phyloP scores from a whole-genome alignment of 1,284 basidiomycete species.

The Trametes sp. region DNA sequence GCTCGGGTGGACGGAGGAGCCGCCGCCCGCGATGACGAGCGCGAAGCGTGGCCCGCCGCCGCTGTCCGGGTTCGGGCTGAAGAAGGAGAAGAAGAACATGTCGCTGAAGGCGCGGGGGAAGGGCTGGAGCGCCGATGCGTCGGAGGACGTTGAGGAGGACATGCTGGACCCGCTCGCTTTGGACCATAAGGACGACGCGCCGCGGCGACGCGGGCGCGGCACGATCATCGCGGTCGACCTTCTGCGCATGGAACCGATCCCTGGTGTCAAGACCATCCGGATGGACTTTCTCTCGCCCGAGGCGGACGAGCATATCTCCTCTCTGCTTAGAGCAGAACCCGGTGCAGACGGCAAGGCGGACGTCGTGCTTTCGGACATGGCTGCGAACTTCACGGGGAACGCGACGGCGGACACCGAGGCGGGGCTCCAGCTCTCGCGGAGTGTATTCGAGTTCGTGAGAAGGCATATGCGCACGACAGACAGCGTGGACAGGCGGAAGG shows the following conservation, averaged over 20 bases:
- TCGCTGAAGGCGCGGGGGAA: slow-evolving; percentile 7
- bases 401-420: slow-evolving; percentile 62
- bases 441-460: slow-evolving; percentile 67
- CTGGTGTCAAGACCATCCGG: slow-evolving; percentile 72
- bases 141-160: slow-evolving; percentile 9
- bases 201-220: slow-evolving; percentile 47
- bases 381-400: slow-evolving; percentile 75
- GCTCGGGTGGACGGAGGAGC: slow-evolving; percentile 44
- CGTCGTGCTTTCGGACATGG: slow-evolving; percentile 82
- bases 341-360: slow-evolving; percentile 61
- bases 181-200: slow-evolving; percentile 4
- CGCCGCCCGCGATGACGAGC: slow-evolving; percentile 4
- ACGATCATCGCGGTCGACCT: slow-evolving; percentile 80
- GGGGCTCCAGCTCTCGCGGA: slow-evolving; percentile 68
- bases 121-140: slow-evolving; percentile 18
- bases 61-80: slow-evolving; percentile 24
- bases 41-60: too few relatives aligned
- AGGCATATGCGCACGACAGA: slow-evolving; percentile 57
- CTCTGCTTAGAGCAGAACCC: slow-evolving; percentile 46
- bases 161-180: slow-evolving; percentile 15
- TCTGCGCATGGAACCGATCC: slow-evolving; percentile 70
- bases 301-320: slow-evolving; percentile 57
- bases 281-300: slow-evolving; percentile 77
- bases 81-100: slow-evolving; percentile 17
- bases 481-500: slow-evolving; percentile 49